These are phyloP conservation scores for Nakazawaea siamensis DNA, from an alignment of 805 yeast species.

Conservation along the genomic window DNA sequence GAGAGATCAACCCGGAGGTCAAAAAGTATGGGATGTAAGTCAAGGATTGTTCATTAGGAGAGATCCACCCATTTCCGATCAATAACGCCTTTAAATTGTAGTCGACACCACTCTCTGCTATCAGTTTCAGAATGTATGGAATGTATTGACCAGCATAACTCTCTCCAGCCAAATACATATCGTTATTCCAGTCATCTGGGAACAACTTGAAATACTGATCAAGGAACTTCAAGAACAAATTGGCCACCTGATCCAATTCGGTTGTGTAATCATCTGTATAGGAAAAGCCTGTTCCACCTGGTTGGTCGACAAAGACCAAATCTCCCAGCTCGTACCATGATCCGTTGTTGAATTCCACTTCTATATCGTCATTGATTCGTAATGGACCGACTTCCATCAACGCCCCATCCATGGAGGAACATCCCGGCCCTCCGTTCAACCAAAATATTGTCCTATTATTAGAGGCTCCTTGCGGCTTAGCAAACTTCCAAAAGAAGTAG, in stretches of 20 bases:
- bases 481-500: conserved; percentile 74
- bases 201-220: conserved; percentile 58
- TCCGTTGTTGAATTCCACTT: conserved; percentile 53
- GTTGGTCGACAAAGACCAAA: conserved; percentile 86
- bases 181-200: conserved; percentile 60
- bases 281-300: conserved; percentile 90
- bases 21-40: conserved; percentile 69
- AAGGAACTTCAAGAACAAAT: conserved; percentile 58
- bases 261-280: conserved; percentile 44
- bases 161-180: conserved; percentile 83
- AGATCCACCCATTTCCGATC: conserved; percentile 94
- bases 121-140: conserved; percentile 71
- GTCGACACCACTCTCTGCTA: conserved; percentile 22
- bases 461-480: conserved; percentile 15
- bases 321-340: conserved; percentile 81
- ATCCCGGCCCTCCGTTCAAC: conserved; percentile 98
- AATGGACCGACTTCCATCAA: conserved; percentile 89
- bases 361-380: conserved; percentile 37
- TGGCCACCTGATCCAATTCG: conserved; percentile 49
- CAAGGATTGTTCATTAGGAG: conserved; percentile 77
- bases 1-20: conserved; percentile 45
- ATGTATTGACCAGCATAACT: conserved; percentile 96
- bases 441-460: conserved; percentile 49
- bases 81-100: conserved; percentile 58
- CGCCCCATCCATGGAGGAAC: conserved; percentile 97